Base-by-base conservation (phyloP, 306 rosid genomes). In the Quercus rubra region DNA sequence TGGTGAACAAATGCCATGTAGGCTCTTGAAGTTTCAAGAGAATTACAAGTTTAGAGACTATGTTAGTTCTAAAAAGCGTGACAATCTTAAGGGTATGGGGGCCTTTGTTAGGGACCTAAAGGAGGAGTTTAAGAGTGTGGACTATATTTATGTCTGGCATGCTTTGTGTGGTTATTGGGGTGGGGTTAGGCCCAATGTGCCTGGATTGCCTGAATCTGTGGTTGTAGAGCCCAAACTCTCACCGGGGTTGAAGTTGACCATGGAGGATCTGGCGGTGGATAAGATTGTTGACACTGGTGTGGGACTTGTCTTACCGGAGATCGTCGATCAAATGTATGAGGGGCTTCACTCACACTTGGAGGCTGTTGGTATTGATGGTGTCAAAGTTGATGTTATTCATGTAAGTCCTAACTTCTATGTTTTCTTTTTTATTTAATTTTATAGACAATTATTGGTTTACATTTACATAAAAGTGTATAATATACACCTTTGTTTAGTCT, bases 101-200 rank as follows among this genome's bases (percentile, higher is more conserved):
- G 97, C 91, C 12, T 95, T 95, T 51, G 78, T 95, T 2, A 89
- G 55, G n/a, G 94, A 95, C 10, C 51, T 95, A 18, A 95, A 95
- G 30, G 90, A 87, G 5, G 96, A 82, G 74, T 92, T 84, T 64
- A 69, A 70, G 75, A 91, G 86, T 25, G 92, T 95, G 8, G 94
- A 91, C 13, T 84, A 92, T 19, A 96, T 95, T 1, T 95, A 4
- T 30, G 98, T 95, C 55, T 95, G 99, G 99, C 99, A 95, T 43
- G 99, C 99, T 1, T 81, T 95, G 14, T 92, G 97, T 61, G 99
- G 99, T 0, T 95, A 95, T n/a, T 95, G 99, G 99, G 99, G 98
- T 10, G 99, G 99, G 52, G 13, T 95, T 0, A 81, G 98, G 74
- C 99, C 99, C 17, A 56, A 85, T 19, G 93, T 84, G 1, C 86